Percentiles rank a stretch among this genome's conserved stretches.
Conservation (phyloP, 208 protist species). For the Crithidia brevicula region DNA sequence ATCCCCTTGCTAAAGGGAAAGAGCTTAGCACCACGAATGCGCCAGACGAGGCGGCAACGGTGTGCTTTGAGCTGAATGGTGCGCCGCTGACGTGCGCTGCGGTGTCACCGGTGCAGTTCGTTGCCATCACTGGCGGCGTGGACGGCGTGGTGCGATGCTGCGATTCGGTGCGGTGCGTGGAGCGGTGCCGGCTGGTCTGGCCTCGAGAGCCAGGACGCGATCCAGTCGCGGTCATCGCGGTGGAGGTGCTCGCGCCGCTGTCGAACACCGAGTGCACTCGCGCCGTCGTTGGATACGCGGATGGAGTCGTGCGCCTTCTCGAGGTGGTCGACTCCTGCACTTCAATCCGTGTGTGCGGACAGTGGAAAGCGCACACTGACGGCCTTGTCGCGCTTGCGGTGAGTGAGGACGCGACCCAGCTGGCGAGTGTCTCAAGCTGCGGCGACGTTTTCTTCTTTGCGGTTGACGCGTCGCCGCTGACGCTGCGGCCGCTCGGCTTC, state of each 20-base stretch:
- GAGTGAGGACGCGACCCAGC: slow-evolving; percentile 47
- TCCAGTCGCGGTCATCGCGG: slow-evolving; percentile 17
- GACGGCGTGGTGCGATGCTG: slow-evolving; percentile 93
- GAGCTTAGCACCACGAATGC: background rate
- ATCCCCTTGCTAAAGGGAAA: slow-evolving; percentile 19
- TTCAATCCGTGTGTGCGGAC: slow-evolving; percentile 26
- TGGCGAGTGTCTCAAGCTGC: slow-evolving; percentile 86
- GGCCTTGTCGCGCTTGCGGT: slow-evolving; percentile 70
- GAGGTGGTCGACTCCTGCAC: slow-evolving; percentile 21
- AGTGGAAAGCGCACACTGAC: slow-evolving; percentile 77
- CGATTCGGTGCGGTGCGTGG: slow-evolving; percentile 83
- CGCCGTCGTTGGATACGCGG: slow-evolving; percentile 79
- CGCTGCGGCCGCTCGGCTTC: slow-evolving; percentile 80
- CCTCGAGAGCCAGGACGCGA: slow-evolving; percentile 2
- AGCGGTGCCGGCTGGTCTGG: slow-evolving; percentile 41
- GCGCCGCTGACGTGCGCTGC: slow-evolving; percentile 84
- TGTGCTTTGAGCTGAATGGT: slow-evolving; percentile 85
- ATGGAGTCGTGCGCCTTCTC: slow-evolving; percentile 89
- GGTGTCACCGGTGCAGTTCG: slow-evolving; percentile 78
- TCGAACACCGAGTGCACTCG: slow-evolving; percentile 29
- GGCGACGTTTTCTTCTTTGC: slow-evolving; percentile 95
- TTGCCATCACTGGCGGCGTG: slow-evolving; percentile 86
- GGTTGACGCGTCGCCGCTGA: slow-evolving; percentile 28
- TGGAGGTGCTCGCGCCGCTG: slow-evolving; percentile 20
- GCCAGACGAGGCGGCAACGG: background rate